Base-by-base conservation (phyloP, 306 rosid genomes). In the Pueraria montana region DNA sequence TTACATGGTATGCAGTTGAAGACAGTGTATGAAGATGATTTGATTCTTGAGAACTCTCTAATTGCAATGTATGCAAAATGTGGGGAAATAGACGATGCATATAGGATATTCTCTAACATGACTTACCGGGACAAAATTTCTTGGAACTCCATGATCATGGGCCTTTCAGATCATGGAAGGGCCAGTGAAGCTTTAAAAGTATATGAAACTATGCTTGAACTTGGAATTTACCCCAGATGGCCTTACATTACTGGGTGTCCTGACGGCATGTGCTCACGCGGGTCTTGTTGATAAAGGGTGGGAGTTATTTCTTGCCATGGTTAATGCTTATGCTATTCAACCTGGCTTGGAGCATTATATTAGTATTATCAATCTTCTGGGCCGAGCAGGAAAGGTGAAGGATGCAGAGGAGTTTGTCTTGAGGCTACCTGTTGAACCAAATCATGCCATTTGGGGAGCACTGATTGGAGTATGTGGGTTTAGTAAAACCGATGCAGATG, bases 41-140 rank as follows among this genome's bases (percentile, higher is more conserved):
- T 91, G 88, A 80, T 90, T 86, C 86, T 87, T 58, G 91, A 88
- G 76, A 94, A 92, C 73, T 90, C 98, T 79, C 84, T 94, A 20
- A 85, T 94, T 61, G 88, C 95, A 21, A 92, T 94, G 97, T 94
- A 94, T 65, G 88, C 97, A 43, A 94, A 92, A 86, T 89, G 94
- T 69, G 98, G 98, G 84, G 95, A 84, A 87, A 85, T 94, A 79
- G 85, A 73, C 0, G 89, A 88, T 21, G 91, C 95, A 34, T 80
- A 77, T 84, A 43, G 49, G 73, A 70, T 87, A 80, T 94, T 94
- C 89, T 84, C 89, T n/a, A 77, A 83, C 84, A 94, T 92, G 92
- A 72, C 61, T 71, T 62, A 23, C 36, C 80, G 82, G 82, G 95
- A 94, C 81, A 65, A 69, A 61, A 64, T 94, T 78, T 90, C 94